Percentiles rank a stretch among this genome's conserved stretches.
These are phyloP conservation scores for Tricholoma sp. DNA, from an alignment of 768 basidiomycete genomes.

Conservation along the genomic window DNA sequence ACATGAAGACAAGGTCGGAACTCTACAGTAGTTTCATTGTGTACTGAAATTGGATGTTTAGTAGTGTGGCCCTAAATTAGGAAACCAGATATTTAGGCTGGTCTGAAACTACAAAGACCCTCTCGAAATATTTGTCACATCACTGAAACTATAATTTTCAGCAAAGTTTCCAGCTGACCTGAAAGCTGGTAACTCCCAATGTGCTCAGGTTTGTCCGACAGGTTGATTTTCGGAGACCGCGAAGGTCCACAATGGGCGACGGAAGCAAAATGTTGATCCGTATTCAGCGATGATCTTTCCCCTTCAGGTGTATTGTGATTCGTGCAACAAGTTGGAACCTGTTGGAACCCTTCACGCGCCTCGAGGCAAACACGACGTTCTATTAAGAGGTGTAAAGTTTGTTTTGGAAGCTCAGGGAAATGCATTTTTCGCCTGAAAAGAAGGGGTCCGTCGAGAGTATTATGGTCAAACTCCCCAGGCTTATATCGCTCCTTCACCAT, in stretches of 20 bases:
- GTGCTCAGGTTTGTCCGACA: too few species aligned
- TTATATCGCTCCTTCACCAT: conserved; percentile 1
- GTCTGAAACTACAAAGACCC: too few species aligned
- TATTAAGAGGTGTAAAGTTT: conserved; percentile 27
- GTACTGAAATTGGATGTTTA: too few species aligned
- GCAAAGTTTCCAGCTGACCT: too few species aligned
- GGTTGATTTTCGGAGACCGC: conserved; percentile 3
- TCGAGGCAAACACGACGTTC: conserved; percentile 37
- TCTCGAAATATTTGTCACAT: too few species aligned
- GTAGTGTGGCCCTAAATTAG: too few species aligned
- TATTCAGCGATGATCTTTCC: conserved; percentile 4
- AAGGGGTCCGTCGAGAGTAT: conserved; percentile 6
- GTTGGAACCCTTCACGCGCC: conserved; percentile 11
- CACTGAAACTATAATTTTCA: too few species aligned
- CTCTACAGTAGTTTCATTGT: too few species aligned
- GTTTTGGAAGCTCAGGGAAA: conserved; percentile 17
- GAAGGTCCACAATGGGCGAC: conserved; percentile 4
- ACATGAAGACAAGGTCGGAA: too few species aligned
- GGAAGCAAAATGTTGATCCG: conserved; percentile 9
- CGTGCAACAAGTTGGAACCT: conserved; percentile 6
- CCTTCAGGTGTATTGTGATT: conserved; percentile 1
- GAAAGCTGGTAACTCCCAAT: too few species aligned
- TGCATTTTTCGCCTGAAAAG: conserved; percentile 18
- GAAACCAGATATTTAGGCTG: too few species aligned
- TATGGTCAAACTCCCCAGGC: neutral